Evolutionary conservation across 768 basidiomycete species (phyloP).

Genomic region (Tulasnella sp.): DNA sequence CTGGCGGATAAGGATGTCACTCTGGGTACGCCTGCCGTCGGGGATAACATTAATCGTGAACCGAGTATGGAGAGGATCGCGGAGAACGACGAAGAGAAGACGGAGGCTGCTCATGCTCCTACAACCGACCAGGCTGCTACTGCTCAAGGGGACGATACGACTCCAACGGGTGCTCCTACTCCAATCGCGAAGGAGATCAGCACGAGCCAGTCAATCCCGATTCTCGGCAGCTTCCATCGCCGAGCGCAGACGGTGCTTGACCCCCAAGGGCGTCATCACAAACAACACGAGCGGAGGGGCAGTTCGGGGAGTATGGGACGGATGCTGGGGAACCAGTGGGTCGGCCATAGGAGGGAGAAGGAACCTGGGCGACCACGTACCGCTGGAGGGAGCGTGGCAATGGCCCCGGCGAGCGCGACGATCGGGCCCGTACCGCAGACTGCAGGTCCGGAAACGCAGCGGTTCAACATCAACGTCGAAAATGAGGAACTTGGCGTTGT

Average conservation of each 20-base stretch:
- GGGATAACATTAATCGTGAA: background rate
- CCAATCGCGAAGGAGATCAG: background rate
- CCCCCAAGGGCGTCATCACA: slow-evolving; percentile 38
- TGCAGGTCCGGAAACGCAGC: background rate
- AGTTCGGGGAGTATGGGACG: slow-evolving; percentile 51
- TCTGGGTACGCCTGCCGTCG: background rate
- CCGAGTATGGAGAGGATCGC: slow-evolving; percentile 8
- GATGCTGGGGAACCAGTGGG: slow-evolving; percentile 33
- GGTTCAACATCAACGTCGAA: background rate
- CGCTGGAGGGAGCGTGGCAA: background rate
- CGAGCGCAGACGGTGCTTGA: slow-evolving; percentile 70
- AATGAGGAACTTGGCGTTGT: slow-evolving; percentile 2
- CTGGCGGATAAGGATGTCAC: slow-evolving; percentile 27
- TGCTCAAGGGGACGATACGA: background rate
- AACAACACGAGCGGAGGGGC: slow-evolving; percentile 57
- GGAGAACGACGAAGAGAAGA: slow-evolving; percentile 21
- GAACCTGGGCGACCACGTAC: slow-evolving; percentile 21
- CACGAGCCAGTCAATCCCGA: slow-evolving; percentile 35
- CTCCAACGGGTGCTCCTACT: background rate
- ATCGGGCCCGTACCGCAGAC: background rate
- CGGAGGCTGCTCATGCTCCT: slow-evolving; percentile 13
- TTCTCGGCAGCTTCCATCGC: slow-evolving; percentile 45
- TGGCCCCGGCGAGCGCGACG: background rate
- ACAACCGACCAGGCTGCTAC: background rate
- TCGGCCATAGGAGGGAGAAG: slow-evolving; percentile 43